Base-by-base conservation (phyloP, 2,329 filamentous ascomycete genomes). In the Colletotrichum theobromicola region DNA sequence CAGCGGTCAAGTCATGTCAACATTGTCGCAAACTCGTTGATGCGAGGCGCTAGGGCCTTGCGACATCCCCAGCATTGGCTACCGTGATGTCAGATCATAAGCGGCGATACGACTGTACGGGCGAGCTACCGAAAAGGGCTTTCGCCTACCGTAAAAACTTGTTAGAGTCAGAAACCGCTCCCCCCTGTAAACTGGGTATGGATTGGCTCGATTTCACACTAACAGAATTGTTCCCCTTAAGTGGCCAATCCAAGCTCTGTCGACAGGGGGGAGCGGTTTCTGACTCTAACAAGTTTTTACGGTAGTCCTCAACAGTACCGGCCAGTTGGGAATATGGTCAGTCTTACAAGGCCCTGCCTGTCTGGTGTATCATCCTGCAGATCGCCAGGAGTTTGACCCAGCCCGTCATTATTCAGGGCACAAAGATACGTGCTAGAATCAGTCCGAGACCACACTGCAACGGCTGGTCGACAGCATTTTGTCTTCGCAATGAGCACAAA, bases 301-400 rank as follows among this genome's bases (percentile, higher is more conserved):
- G n/a, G n/a, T n/a, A 70, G 62, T 66, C 64, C 50, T 37, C 65
- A 60, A 70, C 58, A 32, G 64, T 69, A 68, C 73, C 73, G 24
- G 65, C 70, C 70, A 64, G 60, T 65, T 75, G 73, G 73, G 70
- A 74, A 69, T 37, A 65, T 53, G 62, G 26, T 62, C 62, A 28
- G 63, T 46, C 63, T 67, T 16, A 50, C 57, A 67, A 70, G 68
- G 55, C 35, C 63, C 72, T 63, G 55, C 57, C 57, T 63, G 62
- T 50, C 72, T 63, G 53, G 58, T 30, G 55, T 74, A 63, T 72
- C 61, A 63, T 67, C 7, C 42, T 37, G 68, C 72, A 67, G 70
- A 74, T 75, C 50, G 64, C 58, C 53, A 60, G 21, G 5, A 62
- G 35, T 32, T 37, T 42, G 32, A 16, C 60, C 60, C 60, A 62